These are phyloP conservation scores for Lipomyces sp. DNA, from an alignment of 805 yeast genomes.

Conservation along the genomic window DNA sequence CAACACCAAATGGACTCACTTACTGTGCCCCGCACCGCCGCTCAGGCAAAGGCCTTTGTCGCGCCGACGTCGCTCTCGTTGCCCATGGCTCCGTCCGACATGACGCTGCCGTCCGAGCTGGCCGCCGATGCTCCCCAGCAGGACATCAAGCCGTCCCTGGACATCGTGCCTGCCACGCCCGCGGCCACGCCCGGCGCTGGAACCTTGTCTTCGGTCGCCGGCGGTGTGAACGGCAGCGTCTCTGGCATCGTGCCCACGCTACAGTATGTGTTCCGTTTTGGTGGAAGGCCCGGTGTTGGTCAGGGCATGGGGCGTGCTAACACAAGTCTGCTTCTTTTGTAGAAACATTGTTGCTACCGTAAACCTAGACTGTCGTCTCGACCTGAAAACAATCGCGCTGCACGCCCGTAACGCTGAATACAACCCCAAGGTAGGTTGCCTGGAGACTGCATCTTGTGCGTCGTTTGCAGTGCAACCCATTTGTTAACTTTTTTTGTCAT, in stretches of 20 bases:
- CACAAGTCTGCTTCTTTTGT: background rate
- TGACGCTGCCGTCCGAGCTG: constrained; percentile 26
- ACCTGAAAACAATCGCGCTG: constrained; percentile 92
- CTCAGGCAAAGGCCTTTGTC: constrained; percentile 69
- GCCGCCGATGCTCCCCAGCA: constrained; percentile 17
- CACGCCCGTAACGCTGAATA: constrained; percentile 99
- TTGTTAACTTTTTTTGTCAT: constrained; percentile 4
- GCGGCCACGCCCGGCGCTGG: constrained; percentile 21
- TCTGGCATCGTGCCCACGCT: constrained; percentile 95
- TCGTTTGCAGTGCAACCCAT: background rate
- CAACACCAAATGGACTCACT: constrained; percentile 58
- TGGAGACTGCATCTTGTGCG: background rate
- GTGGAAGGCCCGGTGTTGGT: background rate
- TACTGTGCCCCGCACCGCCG: constrained; percentile 73
- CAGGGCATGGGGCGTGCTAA: too few relatives aligned
- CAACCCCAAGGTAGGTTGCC: constrained; percentile 62
- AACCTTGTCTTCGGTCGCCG: too few relatives aligned
- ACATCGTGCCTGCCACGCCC: constrained; percentile 20
- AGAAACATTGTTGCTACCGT: constrained; percentile 98
- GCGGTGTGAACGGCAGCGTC: constrained; percentile 59
- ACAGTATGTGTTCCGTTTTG: constrained; percentile 34
- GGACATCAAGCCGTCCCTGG: constrained; percentile 27
- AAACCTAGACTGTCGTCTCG: constrained; percentile 91
- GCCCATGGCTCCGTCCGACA: constrained; percentile 51
- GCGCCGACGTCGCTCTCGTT: constrained; percentile 61